These are phyloP conservation scores for Boletus rubescentipes DNA, from an alignment of 768 basidiomycete species.

Conservation along the genomic window DNA sequence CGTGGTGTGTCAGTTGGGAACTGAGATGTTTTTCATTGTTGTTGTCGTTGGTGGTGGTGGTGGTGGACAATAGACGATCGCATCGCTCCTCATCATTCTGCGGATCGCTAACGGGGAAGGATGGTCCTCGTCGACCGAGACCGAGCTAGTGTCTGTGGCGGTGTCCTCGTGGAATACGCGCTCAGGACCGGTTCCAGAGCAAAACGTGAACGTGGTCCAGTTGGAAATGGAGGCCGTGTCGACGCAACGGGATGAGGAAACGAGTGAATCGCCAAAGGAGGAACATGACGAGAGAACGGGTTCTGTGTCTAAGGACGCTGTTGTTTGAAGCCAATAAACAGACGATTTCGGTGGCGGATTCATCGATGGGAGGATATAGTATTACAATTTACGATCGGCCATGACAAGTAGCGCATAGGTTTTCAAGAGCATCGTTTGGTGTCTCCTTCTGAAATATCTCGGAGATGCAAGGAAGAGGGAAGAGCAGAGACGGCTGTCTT, in stretches of 20 bases:
- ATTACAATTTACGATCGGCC: no score
- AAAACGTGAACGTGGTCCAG: not conserved
- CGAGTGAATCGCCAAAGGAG: not conserved
- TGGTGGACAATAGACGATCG: slow-evolving; percentile 33
- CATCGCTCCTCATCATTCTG: slow-evolving; percentile 40
- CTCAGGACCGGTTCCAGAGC: not conserved
- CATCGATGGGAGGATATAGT: no score
- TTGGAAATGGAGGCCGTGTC: not conserved
- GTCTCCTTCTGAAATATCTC: no score
- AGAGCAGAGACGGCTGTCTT: no score
- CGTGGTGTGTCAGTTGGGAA: not conserved
- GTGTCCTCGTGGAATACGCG: not conserved
- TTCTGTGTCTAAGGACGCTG: not conserved
- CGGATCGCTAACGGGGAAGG: slow-evolving; percentile 39
- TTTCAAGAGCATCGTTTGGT: no score
- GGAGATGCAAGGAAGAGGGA: no score
- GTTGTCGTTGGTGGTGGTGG: not conserved
- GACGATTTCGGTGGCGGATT: no score
- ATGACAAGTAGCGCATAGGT: no score
- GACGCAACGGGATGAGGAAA: not conserved
- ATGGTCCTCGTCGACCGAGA: slow-evolving; percentile 17
- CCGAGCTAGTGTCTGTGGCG: not conserved
- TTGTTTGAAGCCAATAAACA: not conserved
- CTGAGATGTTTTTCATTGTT: not conserved
- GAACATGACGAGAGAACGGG: no score